phyloP scores from a whole-genome alignment of 768 basidiomycete genomes.

The Dioszegia aurantiaca region DNA sequence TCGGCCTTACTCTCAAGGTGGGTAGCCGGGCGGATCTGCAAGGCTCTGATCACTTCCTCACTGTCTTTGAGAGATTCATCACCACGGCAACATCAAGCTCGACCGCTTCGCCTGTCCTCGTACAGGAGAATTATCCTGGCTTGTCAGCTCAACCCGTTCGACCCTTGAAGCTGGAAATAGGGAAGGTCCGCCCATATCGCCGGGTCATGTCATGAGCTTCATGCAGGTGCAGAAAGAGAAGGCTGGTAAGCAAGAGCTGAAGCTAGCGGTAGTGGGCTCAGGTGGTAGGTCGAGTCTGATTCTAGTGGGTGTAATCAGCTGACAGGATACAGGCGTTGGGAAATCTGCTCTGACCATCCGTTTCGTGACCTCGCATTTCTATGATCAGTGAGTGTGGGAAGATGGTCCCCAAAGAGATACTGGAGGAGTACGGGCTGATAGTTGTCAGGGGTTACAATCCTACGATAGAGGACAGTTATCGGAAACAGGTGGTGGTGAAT shows the following conservation, averaged over 20 bases:
- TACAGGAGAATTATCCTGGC: too few species aligned
- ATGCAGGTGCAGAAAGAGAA: background rate
- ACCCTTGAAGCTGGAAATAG: too few species aligned
- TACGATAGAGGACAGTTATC: slow-evolving; percentile 55
- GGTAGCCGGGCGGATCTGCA: too few species aligned
- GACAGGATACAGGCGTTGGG: slow-evolving; percentile 43
- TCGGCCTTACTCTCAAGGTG: too few species aligned
- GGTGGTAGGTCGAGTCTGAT: slow-evolving; percentile 9
- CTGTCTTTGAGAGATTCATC: too few species aligned
- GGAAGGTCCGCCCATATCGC: background rate
- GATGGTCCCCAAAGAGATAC: too few species aligned
- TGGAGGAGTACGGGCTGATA: background rate
- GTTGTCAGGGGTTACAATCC: slow-evolving; percentile 55
- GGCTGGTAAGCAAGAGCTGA: slow-evolving; percentile 12
- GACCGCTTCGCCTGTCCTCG: too few species aligned
- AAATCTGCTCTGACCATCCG: slow-evolving; percentile 54
- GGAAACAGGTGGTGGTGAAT: slow-evolving; percentile 56
- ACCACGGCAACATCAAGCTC: too few species aligned
- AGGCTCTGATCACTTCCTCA: too few species aligned
- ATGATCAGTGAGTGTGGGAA: slow-evolving; percentile 39
- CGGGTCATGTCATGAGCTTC: background rate
- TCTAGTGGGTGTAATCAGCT: background rate
- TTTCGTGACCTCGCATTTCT: slow-evolving; percentile 54
- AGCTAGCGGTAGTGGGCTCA: slow-evolving; percentile 17
- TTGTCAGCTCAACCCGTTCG: too few species aligned